phyloP scores from a whole-genome alignment of 306 rosid genomes.

The Trichosanthes truncata region DNA sequence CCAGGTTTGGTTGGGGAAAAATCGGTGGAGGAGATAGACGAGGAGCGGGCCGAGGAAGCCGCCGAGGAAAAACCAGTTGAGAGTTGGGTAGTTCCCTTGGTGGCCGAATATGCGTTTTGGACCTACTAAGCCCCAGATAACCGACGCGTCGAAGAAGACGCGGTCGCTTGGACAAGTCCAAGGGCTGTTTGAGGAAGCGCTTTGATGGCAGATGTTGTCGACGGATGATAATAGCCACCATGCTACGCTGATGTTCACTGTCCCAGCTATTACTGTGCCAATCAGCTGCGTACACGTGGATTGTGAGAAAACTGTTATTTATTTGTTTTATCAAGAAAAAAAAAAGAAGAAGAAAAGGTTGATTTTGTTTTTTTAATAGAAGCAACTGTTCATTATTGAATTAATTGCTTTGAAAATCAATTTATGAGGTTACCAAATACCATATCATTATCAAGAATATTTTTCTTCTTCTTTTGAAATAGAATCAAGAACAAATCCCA shows the following conservation, averaged over 20 bases:
- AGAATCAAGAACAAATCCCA: too few relatives aligned
- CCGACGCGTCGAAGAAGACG: conserved; percentile 29
- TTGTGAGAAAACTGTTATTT: background rate
- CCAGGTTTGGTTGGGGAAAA: conserved; percentile 23
- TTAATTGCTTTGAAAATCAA: too few relatives aligned
- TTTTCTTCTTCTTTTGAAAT: too few relatives aligned
- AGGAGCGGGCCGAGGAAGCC: conserved; percentile 17
- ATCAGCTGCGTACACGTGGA: conserved; percentile 12
- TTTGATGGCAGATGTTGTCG: conserved; percentile 17
- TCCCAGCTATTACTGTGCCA: conserved; percentile 28
- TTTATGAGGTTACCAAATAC: too few relatives aligned
- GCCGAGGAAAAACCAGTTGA: conserved; percentile 25
- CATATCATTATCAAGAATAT: too few relatives aligned
- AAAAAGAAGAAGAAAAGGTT: too few relatives aligned
- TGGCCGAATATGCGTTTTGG: conserved; percentile 24
- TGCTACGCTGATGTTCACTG: conserved; percentile 18
- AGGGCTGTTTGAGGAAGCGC: conserved; percentile 14
- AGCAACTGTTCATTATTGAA: too few relatives aligned
- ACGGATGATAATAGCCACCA: conserved; percentile 25
- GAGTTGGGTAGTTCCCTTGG: conserved; percentile 15
- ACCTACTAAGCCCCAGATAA: conserved; percentile 31
- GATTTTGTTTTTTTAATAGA: too few relatives aligned
- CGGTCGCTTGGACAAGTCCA: conserved; percentile 28
- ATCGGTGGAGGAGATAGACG: conserved; percentile 16
- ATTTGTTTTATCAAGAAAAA: too few relatives aligned